A percentile compares a stretch with the other conserved stretches of the same genome.
phyloP scores from a whole-genome alignment of 2,329 filamentous ascomycete genomes.

The Paramyrothecium roridum region DNA sequence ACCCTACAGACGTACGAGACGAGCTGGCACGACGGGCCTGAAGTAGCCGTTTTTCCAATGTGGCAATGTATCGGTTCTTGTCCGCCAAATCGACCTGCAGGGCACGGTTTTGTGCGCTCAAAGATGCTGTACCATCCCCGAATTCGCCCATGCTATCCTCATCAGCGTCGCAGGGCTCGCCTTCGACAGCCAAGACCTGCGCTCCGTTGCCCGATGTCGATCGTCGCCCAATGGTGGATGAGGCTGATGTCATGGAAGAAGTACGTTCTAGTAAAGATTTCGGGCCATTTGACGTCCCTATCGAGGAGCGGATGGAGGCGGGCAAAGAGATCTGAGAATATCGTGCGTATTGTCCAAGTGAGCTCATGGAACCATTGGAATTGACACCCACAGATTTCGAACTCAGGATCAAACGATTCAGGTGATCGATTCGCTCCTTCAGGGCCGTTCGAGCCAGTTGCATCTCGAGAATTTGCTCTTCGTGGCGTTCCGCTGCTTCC shows the following conservation, averaged over 20 bases:
- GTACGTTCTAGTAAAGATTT: slow-evolving; percentile 58
- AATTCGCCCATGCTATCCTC: slow-evolving; percentile 75
- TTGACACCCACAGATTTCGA: slow-evolving; percentile 97
- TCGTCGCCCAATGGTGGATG: slow-evolving; percentile 55
- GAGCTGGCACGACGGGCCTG: slow-evolving; percentile 90
- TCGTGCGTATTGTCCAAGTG: slow-evolving; percentile 59
- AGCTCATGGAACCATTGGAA: slow-evolving; percentile 66
- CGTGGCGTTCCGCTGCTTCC: slow-evolving; percentile 81
- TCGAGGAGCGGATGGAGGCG: slow-evolving; percentile 65
- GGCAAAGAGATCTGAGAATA: slow-evolving; percentile 56
- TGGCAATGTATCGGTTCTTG: slow-evolving; percentile 94
- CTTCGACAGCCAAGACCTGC: slow-evolving; percentile 40
- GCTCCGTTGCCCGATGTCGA: slow-evolving; percentile 35
- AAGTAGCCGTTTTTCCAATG: slow-evolving; percentile 84
- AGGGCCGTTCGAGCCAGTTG: slow-evolving; percentile 91
- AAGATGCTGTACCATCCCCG: slow-evolving; percentile 79
- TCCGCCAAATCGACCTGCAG: slow-evolving; percentile 93
- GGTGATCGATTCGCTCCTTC: slow-evolving; percentile 95
- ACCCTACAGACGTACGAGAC: slow-evolving; percentile 76
- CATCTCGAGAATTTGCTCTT: slow-evolving; percentile 98
- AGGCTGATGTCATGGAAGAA: slow-evolving; percentile 63
- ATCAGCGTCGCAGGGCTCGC: slow-evolving; percentile 49
- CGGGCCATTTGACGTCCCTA: slow-evolving; percentile 58
- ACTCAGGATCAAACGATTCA: slow-evolving; percentile 91
- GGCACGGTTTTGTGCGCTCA: slow-evolving; percentile 84